Evolutionary conservation across 306 rosid species (phyloP).

Genomic region (Carpinus fangiana): DNA sequence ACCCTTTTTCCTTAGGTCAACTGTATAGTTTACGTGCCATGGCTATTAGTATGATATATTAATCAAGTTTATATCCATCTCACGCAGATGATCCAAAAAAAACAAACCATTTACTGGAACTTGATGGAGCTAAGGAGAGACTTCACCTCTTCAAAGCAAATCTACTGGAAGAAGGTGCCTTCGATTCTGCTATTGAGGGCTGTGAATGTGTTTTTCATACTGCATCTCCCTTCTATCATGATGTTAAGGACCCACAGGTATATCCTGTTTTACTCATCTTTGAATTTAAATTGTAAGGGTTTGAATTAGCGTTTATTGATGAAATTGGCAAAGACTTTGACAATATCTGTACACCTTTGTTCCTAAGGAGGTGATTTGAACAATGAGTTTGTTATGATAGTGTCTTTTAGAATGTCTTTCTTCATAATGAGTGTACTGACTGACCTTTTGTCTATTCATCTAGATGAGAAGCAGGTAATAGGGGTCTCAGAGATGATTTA

Average conservation of each 20-base stretch:
- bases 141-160: constrained; percentile 43
- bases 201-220: constrained; percentile 46
- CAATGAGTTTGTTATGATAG: background rate
- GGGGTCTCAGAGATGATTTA: background rate
- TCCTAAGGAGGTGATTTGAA: background rate
- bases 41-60: background rate
- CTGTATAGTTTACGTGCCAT: background rate
- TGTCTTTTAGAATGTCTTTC: background rate
- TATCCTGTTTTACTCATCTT: background rate
- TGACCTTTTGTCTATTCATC: background rate
- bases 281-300: background rate
- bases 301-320: background rate
- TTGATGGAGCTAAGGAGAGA: constrained; percentile 49
- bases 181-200: constrained; percentile 39
- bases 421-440: background rate
- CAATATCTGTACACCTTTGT: background rate
- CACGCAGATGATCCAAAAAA: constrained; percentile 33
- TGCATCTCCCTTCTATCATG: constrained; percentile 38
- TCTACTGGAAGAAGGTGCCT: constrained; percentile 42
- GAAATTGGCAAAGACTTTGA: background rate
- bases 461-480: background rate
- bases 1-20: background rate
- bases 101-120: constrained; percentile 30
- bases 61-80: background rate
- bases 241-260: constrained; percentile 43